Evolutionary conservation across 345 rosid species (phyloP).

Genomic region (Arabis alpina): DNA sequence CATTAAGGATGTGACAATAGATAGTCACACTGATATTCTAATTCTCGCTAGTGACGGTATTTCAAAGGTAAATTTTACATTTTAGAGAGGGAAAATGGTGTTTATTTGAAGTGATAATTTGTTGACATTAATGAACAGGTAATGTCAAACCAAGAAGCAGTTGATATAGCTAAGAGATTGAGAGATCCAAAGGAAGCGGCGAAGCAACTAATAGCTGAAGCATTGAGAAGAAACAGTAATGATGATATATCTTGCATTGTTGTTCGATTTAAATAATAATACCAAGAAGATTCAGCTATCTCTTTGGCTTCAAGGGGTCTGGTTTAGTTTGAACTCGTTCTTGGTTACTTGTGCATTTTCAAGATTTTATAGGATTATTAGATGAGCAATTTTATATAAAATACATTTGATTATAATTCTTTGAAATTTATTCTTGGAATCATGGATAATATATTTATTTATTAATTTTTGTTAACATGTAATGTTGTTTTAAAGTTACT

Average conservation of each 20-base stretch:
- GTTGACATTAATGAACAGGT: conserved; percentile 43
- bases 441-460: neutral
- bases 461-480: too few relatives aligned
- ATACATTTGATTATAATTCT: neutral
- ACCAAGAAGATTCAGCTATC: conserved; percentile 3
- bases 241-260: conserved; percentile 77
- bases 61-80: conserved; percentile 54
- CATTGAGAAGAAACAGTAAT: conserved; percentile 58
- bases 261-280: conserved; percentile 52
- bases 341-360: conserved; percentile 6
- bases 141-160: conserved; percentile 64
- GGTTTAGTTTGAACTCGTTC: neutral
- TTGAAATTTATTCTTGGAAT: neutral
- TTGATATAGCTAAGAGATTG: conserved; percentile 54
- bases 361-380: conserved; percentile 1
- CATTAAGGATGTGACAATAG: conserved; percentile 46
- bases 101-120: neutral
- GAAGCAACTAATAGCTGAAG: conserved; percentile 51
- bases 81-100: neutral
- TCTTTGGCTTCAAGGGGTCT: neutral
- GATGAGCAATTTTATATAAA: neutral
- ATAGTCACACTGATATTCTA: conserved; percentile 48
- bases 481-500: too few relatives aligned
- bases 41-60: conserved; percentile 78
- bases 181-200: conserved; percentile 63